Evolutionary conservation across 2,329 filamentous ascomycete genomes (phyloP), one percentile per base, ranked within the genome.

Genomic region (Ophiostoma quercus): DNA sequence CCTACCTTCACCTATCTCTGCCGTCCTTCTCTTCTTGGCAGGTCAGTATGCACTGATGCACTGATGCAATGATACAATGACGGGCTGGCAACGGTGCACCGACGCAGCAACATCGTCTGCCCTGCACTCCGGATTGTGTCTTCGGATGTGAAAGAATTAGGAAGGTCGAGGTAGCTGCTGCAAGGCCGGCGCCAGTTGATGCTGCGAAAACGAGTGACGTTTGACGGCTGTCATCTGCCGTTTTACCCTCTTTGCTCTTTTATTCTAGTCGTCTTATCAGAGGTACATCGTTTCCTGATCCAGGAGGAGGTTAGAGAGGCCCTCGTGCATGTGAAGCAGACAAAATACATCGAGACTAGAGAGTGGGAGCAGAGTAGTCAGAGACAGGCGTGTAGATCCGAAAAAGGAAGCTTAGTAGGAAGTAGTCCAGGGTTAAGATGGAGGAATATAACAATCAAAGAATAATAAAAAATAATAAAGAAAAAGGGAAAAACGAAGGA

Each of bases 11-110:
- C 22, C 51, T 22, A 57, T 57, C 51, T 16, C 57, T 62, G 57
- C 57, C 25, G 57, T 14, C n/a, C 57, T 62, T 62, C 57, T 62
- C 12, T 62, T 62, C 57, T 62, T 62, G 57, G 57, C 57, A 62
- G 57, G 57, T 62, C 57, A 25, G 57, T 62, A 62, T 62, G 57
- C 57, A 60, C 22, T 32, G 25, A 22, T 22, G 11, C 54, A 16
- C 8, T 47, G 41, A 14, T 41, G 39, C 11, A 41, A 41, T 41
- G 39, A 14, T 41, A 14, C 39, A 41, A 11, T 41, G 47, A 51
- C 19, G 51, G n/a, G 22, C n/a, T 54, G 51, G n/a, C 51, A 25
- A 19, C 9, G 51, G 51, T n/a, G 51, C 22, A 57, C 11, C 22
- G 51, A 14, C 25, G 43, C 43, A 47, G 43, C 51, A 57, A 8